Conservation (phyloP, 2,329 filamentous ascomycete genomes). For the Metarhizium robertsii region DNA sequence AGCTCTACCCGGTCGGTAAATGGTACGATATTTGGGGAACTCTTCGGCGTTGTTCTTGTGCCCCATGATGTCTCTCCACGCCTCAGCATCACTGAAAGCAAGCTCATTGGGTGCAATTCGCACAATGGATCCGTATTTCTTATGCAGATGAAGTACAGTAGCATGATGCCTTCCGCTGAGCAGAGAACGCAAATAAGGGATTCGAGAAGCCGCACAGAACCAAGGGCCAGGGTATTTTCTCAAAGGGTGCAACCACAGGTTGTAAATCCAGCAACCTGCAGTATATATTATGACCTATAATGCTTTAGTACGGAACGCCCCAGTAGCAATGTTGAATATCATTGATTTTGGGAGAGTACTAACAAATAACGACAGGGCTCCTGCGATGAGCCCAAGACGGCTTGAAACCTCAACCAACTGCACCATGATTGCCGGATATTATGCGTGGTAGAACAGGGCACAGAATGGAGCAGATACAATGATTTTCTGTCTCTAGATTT, state of each 20-base stretch:
- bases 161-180: constrained; percentile 14
- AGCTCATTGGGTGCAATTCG: constrained; percentile 37
- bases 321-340: not conserved
- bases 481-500: not conserved
- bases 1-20: not conserved
- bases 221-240: constrained; percentile 20
- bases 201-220: constrained; percentile 1
- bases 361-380: not conserved
- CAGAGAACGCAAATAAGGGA: constrained; percentile 4
- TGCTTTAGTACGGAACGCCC: not conserved
- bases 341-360: not conserved
- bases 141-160: constrained; percentile 18
- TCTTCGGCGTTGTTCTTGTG: constrained; percentile 1
- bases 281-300: not conserved
- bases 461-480: not conserved
- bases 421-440: not conserved
- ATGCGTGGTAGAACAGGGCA: not conserved
- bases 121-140: constrained; percentile 33
- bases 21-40: constrained; percentile 3
- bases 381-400: not conserved
- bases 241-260: constrained; percentile 25
- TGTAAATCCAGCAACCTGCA: constrained; percentile 13
- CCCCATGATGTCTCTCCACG: constrained; percentile 31
- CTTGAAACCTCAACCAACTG: not conserved
- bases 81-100: constrained; percentile 26